phyloP scores from a whole-genome alignment of 2,329 filamentous ascomycete species.

The Fusarium cyanostomum region DNA sequence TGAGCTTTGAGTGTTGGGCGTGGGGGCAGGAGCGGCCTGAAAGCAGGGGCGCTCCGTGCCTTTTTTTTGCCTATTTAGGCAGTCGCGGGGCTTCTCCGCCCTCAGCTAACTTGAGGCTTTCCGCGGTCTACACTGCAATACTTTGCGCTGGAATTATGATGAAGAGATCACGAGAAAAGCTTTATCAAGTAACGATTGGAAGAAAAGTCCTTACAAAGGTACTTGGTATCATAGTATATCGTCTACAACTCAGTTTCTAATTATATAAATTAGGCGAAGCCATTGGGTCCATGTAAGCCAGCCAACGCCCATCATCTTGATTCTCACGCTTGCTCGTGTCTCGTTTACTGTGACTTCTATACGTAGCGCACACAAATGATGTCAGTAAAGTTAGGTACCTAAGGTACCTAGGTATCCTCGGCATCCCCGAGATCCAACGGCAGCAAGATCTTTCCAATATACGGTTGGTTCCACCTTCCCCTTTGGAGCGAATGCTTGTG shows the following conservation, averaged over 20 bases:
- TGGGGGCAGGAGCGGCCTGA: conserved; percentile 13
- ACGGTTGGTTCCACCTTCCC: background rate
- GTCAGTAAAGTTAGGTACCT: background rate
- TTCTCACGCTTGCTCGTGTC: background rate
- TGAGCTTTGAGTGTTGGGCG: background rate
- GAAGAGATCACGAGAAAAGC: too few relatives aligned
- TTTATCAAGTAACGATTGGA: background rate
- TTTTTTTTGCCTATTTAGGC: conserved; percentile 35
- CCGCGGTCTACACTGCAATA: conserved; percentile 1
- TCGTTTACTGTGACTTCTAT: background rate
- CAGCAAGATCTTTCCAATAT: background rate
- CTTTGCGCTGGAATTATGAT: background rate
- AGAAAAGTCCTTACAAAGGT: too few relatives aligned
- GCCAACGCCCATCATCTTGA: background rate
- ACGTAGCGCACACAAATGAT: background rate
- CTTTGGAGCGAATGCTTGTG: background rate
- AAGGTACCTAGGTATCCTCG: too few relatives aligned
- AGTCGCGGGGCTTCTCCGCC: conserved; percentile 23
- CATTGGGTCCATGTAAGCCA: background rate
- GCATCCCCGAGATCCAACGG: background rate
- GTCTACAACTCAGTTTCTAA: background rate
- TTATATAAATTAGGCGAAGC: conserved; percentile 1
- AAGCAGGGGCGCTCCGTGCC: conserved; percentile 7
- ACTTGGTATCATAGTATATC: too few relatives aligned
- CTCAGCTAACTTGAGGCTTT: conserved; percentile 31